These are phyloP conservation scores for Blumeriella jaapii DNA, from an alignment of 2,329 filamentous ascomycete species.

Conservation along the genomic window DNA sequence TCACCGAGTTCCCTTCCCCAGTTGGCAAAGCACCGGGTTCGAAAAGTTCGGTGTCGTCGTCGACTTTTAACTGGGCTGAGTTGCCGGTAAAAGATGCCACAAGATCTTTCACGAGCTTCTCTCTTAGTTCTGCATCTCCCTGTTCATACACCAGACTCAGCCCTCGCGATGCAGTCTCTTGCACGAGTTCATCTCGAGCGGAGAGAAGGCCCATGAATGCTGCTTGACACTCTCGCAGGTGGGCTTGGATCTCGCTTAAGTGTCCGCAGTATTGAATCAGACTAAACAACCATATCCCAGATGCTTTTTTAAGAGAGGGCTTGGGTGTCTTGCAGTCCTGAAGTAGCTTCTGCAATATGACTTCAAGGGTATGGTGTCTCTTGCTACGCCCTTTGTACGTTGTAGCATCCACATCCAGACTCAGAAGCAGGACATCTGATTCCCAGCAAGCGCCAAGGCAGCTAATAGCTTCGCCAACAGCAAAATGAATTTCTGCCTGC, in stretches of 20 bases:
- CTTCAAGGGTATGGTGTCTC: conserved; percentile 29
- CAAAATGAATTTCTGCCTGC: conserved; percentile 79
- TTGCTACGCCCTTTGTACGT: conserved; percentile 31
- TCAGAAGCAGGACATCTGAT: conserved; percentile 64
- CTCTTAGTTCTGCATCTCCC: conserved; percentile 69
- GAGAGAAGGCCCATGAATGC: conserved; percentile 82
- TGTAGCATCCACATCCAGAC: conserved; percentile 62
- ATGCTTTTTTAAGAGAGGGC: conserved; percentile 80
- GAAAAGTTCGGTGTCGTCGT: conserved; percentile 84
- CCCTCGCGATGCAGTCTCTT: conserved; percentile 87
- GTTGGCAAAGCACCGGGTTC: conserved; percentile 84
- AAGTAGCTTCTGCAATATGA: conserved; percentile 57
- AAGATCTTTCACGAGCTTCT: conserved; percentile 75
- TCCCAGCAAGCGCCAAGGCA: conserved; percentile 72
- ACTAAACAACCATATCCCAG: conserved; percentile 89
- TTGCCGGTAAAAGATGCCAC: conserved; percentile 80
- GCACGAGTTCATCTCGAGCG: conserved; percentile 85
- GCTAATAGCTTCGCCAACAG: conserved; percentile 78
- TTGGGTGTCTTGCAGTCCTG: conserved; percentile 73
- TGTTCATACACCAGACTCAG: conserved; percentile 90
- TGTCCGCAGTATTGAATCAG: conserved; percentile 84
- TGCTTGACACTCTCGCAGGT: conserved; percentile 67
- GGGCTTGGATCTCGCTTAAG: conserved; percentile 58
- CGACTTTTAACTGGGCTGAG: conserved; percentile 66
- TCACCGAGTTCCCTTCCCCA: conserved; percentile 78